Evolutionary conservation across 805 yeast genomes (phyloP), one percentile per base, ranked within the genome.

Genomic region (Candida coquimbonensis): DNA sequence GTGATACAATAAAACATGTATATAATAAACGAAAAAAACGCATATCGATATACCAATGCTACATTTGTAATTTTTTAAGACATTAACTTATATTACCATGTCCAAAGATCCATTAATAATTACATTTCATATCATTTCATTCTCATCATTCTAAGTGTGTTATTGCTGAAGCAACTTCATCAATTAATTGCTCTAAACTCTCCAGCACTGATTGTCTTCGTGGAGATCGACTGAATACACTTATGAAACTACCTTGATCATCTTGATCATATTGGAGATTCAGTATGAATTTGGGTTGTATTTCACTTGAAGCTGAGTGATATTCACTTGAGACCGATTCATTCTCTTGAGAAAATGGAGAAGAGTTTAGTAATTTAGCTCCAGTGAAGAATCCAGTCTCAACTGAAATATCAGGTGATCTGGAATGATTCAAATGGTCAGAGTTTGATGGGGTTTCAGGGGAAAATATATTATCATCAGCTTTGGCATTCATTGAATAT

Each of bases 381-480:
- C 40, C 47, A 16, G 53, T 46, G 43, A 56, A 53, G 46, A 53
- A 53, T 3, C 54, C 47, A 1, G 60, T 56, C 12, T 59, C 61
- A 12, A 55, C 60, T 1, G 59, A 54, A 14, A 52, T 49, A n/a
- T 52, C 43, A 21, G 36, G 37, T 4, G 44, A 39, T 9, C 16
- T 35, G 16, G 27, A 12, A 13, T 26, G 32, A 36, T 33, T 16
- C n/a, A 12, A n/a, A 7, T 16, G 21, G n/a, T 40, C 29, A 27
- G 36, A 14, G 2, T 5, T 25, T 21, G 17, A 19, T 39, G 35
- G 21, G 3, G 32, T 9, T 17, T 19, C 21, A 9, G 24, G 24
- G 4, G 36, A 24, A 11, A 29, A 29, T 29, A 27, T 21, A 16
- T 24, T n/a, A 21, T n/a, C 33, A 24, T 6, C 14, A n/a, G n/a